Percentiles rank a stretch among this genome's conserved stretches.
Conservation (phyloP, 2,329 filamentous ascomycete genomes). For the Talaromyces sp. region DNA sequence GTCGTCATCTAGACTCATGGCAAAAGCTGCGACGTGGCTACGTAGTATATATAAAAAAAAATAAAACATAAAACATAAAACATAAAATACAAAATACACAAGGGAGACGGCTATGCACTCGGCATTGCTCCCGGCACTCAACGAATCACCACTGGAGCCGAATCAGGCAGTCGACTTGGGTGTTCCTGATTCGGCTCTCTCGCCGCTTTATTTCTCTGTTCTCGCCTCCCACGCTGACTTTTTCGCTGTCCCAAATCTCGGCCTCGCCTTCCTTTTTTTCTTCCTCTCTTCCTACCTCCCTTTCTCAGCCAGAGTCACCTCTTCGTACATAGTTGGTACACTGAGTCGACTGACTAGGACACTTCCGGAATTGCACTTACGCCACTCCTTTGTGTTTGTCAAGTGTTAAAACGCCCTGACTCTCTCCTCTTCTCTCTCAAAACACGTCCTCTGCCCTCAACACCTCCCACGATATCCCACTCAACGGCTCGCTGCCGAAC, state of each 20-base stretch:
- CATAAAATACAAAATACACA: no score
- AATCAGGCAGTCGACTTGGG: background rate
- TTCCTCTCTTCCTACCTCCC: background rate
- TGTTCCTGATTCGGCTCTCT: constrained; percentile 9
- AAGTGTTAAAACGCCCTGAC: background rate
- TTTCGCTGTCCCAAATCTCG: background rate
- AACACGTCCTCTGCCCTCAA: constrained; percentile 15
- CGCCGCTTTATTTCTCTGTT: background rate
- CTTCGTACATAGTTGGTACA: background rate
- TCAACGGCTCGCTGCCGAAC: background rate
- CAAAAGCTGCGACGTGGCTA: no score
- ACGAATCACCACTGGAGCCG: constrained; percentile 1
- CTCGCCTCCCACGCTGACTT: constrained; percentile 3
- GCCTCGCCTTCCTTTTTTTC: background rate
- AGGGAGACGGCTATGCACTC: background rate
- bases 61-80: no score
- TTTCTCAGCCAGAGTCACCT: background rate
- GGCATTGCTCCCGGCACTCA: constrained; percentile 1
- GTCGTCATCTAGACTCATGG: no score
- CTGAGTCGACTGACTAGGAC: background rate
- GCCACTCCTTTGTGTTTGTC: background rate
- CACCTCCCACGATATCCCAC: constrained; percentile 9
- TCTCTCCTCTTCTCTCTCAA: background rate
- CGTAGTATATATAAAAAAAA: no score
- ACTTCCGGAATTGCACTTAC: background rate